Evolutionary conservation across 371 early-diverging fungal species (phyloP).

Genomic region (Gilbertella persicaria): DNA sequence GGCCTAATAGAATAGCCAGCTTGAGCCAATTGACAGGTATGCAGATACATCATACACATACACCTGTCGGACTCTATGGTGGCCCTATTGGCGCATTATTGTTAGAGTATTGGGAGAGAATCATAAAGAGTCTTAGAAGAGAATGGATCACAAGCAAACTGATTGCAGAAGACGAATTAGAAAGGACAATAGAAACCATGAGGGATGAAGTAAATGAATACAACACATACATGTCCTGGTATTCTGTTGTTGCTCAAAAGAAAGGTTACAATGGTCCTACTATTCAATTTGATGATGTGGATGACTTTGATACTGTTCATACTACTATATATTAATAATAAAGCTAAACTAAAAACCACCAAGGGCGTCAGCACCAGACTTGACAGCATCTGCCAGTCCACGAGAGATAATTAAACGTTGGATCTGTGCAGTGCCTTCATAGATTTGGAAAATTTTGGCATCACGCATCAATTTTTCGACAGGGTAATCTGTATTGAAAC

Average conservation of each 20-base stretch:
- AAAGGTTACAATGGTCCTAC: constrained; percentile 44
- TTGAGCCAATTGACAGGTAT: constrained; percentile 34
- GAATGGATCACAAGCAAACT: constrained; percentile 39
- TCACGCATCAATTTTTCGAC: constrained; percentile 93
- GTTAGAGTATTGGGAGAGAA: constrained; percentile 45
- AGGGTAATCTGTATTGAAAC: constrained; percentile 86
- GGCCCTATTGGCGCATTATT: constrained; percentile 36
- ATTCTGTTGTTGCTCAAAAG: constrained; percentile 49
- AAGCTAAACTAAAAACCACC: constrained; percentile 35
- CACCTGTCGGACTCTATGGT: constrained; percentile 43
- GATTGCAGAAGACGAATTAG: constrained; percentile 41
- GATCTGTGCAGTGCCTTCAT: constrained; percentile 96
- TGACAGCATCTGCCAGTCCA: constrained; percentile 61
- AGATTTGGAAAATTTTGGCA: constrained; percentile 95
- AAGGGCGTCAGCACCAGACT: constrained; percentile 39
- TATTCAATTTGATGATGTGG: constrained; percentile 42
- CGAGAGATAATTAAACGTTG: constrained; percentile 91
- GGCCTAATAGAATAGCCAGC: constrained; percentile 44
- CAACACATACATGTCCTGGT: constrained; percentile 52
- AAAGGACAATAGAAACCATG: constrained; percentile 25
- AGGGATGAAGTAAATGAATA: constrained; percentile 37
- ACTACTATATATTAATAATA: constrained; percentile 18
- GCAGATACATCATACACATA: constrained; percentile 48
- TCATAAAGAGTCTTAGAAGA: constrained; percentile 25
- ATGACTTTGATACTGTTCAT: constrained; percentile 22